Evolutionary conservation across 176 grass and related monocot species (phyloP).

Genomic region (Saccharum officinarum): DNA sequence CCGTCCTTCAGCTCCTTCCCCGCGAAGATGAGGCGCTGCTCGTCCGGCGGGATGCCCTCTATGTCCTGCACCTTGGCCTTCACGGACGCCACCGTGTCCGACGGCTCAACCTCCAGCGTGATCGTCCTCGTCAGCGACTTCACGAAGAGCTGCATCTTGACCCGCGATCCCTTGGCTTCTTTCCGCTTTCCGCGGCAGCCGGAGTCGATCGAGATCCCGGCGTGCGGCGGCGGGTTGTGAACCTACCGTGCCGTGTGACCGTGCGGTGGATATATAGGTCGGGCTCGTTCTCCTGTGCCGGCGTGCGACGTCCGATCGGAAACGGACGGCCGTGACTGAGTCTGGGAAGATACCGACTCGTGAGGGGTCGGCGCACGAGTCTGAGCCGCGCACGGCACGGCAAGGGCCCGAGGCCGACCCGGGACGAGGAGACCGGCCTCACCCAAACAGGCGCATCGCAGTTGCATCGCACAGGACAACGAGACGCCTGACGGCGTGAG

Average conservation of each 20-base stretch:
- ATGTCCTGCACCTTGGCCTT: slow-evolving; percentile 75
- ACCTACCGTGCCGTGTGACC: neutral
- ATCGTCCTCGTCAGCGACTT: slow-evolving; percentile 2
- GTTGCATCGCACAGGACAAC: neutral
- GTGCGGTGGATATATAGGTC: neutral
- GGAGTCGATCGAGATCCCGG: neutral
- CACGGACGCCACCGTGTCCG: slow-evolving; percentile 37
- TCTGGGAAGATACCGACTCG: slow-evolving; percentile 7
- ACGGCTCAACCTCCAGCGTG: slow-evolving; percentile 1
- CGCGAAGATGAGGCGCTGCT: slow-evolving; percentile 72
- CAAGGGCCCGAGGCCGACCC: neutral
- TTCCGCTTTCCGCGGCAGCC: neutral
- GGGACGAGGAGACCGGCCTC: neutral
- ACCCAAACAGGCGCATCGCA: neutral
- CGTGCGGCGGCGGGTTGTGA: neutral
- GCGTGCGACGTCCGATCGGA: neutral
- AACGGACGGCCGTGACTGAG: neutral
- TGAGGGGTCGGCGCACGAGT: slow-evolving; percentile 10
- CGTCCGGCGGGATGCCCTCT: slow-evolving; percentile 70
- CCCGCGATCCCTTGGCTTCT: neutral
- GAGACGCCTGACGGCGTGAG: neutral
- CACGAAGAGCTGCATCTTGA: slow-evolving; percentile 30
- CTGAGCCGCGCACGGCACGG: slow-evolving; percentile 2
- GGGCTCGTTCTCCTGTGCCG: neutral
- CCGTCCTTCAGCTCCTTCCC: slow-evolving; percentile 56